A percentile compares a stretch with the other conserved stretches of the same genome.
phyloP scores from a whole-genome alignment of 208 protist species.

The Crithidia sp. region DNA sequence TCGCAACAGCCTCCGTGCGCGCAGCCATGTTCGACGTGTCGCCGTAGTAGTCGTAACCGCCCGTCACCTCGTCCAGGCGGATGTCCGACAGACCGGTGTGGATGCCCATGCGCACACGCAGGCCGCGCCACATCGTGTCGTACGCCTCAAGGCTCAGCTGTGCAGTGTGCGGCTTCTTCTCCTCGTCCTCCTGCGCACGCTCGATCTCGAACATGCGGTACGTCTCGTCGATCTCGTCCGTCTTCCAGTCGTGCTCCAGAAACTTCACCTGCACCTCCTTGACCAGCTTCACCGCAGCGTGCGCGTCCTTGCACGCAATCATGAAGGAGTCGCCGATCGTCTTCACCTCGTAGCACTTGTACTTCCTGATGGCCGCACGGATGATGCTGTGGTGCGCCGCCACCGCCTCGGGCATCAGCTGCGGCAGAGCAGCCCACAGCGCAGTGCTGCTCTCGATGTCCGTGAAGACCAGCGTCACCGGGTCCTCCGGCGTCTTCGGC shows the following conservation, averaged over 20 bases:
- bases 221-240: slow-evolving; percentile 40
- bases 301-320: slow-evolving; percentile 67
- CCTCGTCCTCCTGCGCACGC: no score
- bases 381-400: slow-evolving; percentile 74
- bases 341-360: slow-evolving; percentile 88
- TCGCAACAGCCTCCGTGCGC: no score
- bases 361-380: slow-evolving; percentile 55
- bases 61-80: no score
- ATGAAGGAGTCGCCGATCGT: slow-evolving; percentile 89
- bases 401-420: slow-evolving; percentile 70
- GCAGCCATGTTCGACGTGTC: no score
- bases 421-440: slow-evolving; percentile 66
- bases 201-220: slow-evolving; percentile 1
- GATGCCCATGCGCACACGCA: no score
- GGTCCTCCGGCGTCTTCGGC: slow-evolving; percentile 43
- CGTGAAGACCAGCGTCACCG: slow-evolving; percentile 76
- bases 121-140: no score
- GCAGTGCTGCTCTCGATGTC: slow-evolving; percentile 85
- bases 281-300: slow-evolving; percentile 45
- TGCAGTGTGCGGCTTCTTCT: no score
- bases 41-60: no score
- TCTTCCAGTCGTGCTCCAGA: slow-evolving; percentile 59
- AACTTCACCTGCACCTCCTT: slow-evolving; percentile 61
- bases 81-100: no score
- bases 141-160: no score